Base-by-base conservation (phyloP, 2,329 filamentous ascomycete genomes). In the Plectosphaerella sp. region DNA sequence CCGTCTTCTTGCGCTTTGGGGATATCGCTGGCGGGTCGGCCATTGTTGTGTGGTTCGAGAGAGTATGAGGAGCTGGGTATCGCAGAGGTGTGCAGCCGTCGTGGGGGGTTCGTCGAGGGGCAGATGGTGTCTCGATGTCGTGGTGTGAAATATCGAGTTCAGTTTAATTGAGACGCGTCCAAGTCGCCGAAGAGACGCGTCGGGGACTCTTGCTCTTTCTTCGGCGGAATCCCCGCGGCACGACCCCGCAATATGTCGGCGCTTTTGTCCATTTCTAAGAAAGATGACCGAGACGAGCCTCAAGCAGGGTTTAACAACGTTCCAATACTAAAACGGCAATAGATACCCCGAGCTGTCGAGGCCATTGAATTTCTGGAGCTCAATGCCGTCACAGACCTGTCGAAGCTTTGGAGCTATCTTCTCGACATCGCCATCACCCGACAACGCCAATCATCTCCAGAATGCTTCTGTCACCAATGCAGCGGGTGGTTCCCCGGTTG, bases 1-100 rank as follows among this genome's bases (percentile, higher is more conserved):
- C 62, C 35, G 66, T 62, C 52, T 67, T 68, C 48, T 57, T 56
- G 35, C 52, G 52, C 50, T 56, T 56, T 18, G 56, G 56, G 12
- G 52, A 57, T 47, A 56, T 54, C 14, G 49, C 15, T 8, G 49
- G 48, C n/a, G 48, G 39, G 10, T 33, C 36, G 2, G 39, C 48
- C 48, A 49, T 49, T 14, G 12, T 49, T 22, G 18, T 14, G 6
- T 20, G 5, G 22, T 22, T 22, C 12, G 33, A 11, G 41, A 10
- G 15, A 41, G 35, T 15, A 28, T 10, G 37, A 47, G 25, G 6
- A 33, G 14, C 15, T 50, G 9, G 37, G 22, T 53, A 50, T 51
- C 45, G 50, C n/a, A 20, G 9, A 36, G 16, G 47, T 47, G 14
- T 4, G 22, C 16, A 24, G 33, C 39, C 28, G 35, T 35, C 50